Conservation (phyloP, 345 rosid species). For the Camelina sativa region DNA sequence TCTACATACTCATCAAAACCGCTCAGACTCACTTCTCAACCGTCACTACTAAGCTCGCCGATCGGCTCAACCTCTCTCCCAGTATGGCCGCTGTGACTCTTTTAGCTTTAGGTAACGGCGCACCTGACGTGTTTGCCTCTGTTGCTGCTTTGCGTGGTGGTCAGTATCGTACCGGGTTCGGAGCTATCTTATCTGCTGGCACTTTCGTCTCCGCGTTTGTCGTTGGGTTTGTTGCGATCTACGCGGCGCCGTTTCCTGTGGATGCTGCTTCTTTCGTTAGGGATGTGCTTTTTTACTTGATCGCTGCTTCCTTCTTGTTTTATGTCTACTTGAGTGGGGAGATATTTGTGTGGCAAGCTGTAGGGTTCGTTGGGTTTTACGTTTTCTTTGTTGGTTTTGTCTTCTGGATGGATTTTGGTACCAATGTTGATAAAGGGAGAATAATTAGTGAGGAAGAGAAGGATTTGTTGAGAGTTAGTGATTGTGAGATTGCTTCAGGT, state of each 20-base stretch:
- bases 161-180: slow-evolving; percentile 86
- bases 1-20: slow-evolving; percentile 89
- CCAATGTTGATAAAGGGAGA: slow-evolving; percentile 29
- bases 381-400: slow-evolving; percentile 86
- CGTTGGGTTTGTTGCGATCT: slow-evolving; percentile 92
- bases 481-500: slow-evolving; percentile 53
- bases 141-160: slow-evolving; percentile 83
- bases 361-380: slow-evolving; percentile 84
- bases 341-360: slow-evolving; percentile 91
- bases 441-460: slow-evolving; percentile 37
- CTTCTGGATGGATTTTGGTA: slow-evolving; percentile 91
- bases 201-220: slow-evolving; percentile 90
- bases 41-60: slow-evolving; percentile 84
- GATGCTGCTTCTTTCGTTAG: slow-evolving; percentile 74
- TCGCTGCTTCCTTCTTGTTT: slow-evolving; percentile 74
- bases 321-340: slow-evolving; percentile 95
- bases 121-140: slow-evolving; percentile 92
- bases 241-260: slow-evolving; percentile 83
- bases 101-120: slow-evolving; percentile 90
- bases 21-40: slow-evolving; percentile 92
- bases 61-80: slow-evolving; percentile 74
- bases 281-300: slow-evolving; percentile 80
- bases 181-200: slow-evolving; percentile 91
- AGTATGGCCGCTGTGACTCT: slow-evolving; percentile 94
- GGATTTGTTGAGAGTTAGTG: slow-evolving; percentile 42